Base-by-base conservation (phyloP, 345 rosid genomes). In the Hibiscus trionum region DNA sequence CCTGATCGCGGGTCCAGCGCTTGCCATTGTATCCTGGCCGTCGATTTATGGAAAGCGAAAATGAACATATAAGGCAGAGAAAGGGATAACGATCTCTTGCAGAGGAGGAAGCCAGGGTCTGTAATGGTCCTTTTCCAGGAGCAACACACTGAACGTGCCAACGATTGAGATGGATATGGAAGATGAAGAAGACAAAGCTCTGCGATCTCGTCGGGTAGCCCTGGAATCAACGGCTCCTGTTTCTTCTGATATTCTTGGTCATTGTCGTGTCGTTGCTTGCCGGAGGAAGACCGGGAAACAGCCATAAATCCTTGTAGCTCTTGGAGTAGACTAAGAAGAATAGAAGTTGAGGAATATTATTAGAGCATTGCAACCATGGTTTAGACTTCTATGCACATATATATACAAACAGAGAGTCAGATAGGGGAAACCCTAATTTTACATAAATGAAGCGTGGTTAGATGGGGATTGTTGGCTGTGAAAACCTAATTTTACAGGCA, bases 21-120 rank as follows among this genome's bases (percentile, higher is more conserved):
- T 57, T 91, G 94, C 91, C 97, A 88, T 70, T 81, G 97, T 56
- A 87, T 80, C 78, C 71, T 86, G 74, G 81, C 84, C 77, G 92
- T 88, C 7, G 88, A 75, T 73, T 81, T 85, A 70, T 86, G 79
- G 70, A 82, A 87, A 16, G 91, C 87, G 55, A 86, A 84, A 14
- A 91, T 87, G 67, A 88, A 87, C 21, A 91, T 86, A 64, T 78
- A 80, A 52, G 84, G 90, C 39, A 81, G 62, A 17, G 89, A 78
- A 14, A 84, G 72, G 0, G 89, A 86, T 0, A 91, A 82, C 16
- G 85, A 77, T 59, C 75, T 77, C 82, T 70, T 83, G 73, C 84
- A 67, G 74, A 76, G 4, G 55, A 78, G 29, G 72, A 87, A 91
- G 37, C 21, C 59, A 12, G 90, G 88, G 82, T 82, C 86, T 27